Evolutionary conservation across 495 filamentous ascomycete species (phyloP).

Genomic region (Margaritispora aquatica): DNA sequence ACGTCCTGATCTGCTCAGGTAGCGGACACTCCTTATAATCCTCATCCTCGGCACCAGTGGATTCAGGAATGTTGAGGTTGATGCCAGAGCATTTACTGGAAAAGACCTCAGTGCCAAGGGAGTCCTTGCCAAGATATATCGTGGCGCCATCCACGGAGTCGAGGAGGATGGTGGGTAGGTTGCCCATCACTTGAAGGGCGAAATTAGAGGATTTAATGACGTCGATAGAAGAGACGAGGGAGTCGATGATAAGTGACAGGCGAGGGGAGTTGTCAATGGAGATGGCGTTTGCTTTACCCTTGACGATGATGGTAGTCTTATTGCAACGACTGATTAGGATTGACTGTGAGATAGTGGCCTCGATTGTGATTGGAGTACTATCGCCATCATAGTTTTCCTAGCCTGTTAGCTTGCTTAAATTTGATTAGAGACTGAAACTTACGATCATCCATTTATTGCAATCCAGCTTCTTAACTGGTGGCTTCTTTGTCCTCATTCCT

Average conservation of each 20-base stretch:
- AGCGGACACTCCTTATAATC: conserved; percentile 83
- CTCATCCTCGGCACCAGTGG: conserved; percentile 44
- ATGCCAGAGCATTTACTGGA: conserved; percentile 76
- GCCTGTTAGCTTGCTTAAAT: conserved; percentile 6
- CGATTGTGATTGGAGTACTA: conserved; percentile 60
- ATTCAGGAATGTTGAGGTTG: conserved; percentile 72
- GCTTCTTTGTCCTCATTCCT: conserved; percentile 89
- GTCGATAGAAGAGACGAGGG: conserved; percentile 83
- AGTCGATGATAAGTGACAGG: conserved; percentile 82
- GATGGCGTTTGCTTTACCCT: conserved; percentile 90
- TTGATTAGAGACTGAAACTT: too few species aligned
- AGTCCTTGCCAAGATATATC: conserved; percentile 77
- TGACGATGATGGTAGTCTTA: conserved; percentile 82
- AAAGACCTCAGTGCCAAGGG: conserved; percentile 72
- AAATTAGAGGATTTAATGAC: conserved; percentile 92
- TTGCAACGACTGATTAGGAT: conserved; percentile 88
- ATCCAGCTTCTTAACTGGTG: conserved; percentile 83
- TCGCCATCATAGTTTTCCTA: conserved; percentile 88
- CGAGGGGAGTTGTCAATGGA: conserved; percentile 84
- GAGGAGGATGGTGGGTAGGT: conserved; percentile 76
- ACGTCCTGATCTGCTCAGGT: conserved; percentile 85
- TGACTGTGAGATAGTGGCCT: conserved; percentile 76
- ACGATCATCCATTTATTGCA: conserved; percentile 93
- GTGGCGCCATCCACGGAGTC: conserved; percentile 91
- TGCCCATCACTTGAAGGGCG: conserved; percentile 79